Base-by-base conservation (phyloP, 768 basidiomycete genomes). In the Gyrodon lividus region DNA sequence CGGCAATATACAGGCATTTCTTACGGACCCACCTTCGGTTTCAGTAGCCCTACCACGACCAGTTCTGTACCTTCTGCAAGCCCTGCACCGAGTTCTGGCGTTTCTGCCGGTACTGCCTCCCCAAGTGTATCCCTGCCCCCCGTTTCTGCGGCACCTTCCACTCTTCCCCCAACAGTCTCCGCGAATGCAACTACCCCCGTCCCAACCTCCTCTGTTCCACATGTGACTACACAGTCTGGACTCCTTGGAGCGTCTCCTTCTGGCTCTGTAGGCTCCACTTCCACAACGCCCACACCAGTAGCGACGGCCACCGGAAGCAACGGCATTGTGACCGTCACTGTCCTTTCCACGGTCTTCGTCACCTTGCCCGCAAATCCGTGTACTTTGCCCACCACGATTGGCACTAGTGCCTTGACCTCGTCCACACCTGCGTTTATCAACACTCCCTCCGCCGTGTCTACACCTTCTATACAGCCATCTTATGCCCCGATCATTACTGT, bases 271-370 rank as follows among this genome's bases (percentile, higher is more conserved):
- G 24, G 41, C 23, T 12, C 41, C 3, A 16, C 6, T 6, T 37
- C 54, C 23, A 28, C 49, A 1, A 14, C 44, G 10, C 13, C 48
- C 24, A 51, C 52, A 4, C 43, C 54, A 19, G 42, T 20, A n/a
- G 28, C 50, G 9, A 14, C 50, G 9, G 33, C 43, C 14, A 51
- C 54, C 12, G 38, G 50, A 19, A 38, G 35, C 8, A 38, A 45
- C 16, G 43, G 43, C 39, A 9, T 45, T 12, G 38, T 40, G 24
- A 55, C 54, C 30, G 51, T 55, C 5, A 35, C 43, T 19, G 43
- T 55, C 26, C 37, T 55, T 28, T 35, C 49, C 39, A 55, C 50
- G 10, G 43, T 55, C 7, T 43, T 52, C 17, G 24, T 55, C 14
- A 55, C 54, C 2, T 50, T 43, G 20, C 45, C 54, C 9, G 54